Base-by-base conservation (phyloP, 768 basidiomycete genomes). In the Suillus subalutaceus region DNA sequence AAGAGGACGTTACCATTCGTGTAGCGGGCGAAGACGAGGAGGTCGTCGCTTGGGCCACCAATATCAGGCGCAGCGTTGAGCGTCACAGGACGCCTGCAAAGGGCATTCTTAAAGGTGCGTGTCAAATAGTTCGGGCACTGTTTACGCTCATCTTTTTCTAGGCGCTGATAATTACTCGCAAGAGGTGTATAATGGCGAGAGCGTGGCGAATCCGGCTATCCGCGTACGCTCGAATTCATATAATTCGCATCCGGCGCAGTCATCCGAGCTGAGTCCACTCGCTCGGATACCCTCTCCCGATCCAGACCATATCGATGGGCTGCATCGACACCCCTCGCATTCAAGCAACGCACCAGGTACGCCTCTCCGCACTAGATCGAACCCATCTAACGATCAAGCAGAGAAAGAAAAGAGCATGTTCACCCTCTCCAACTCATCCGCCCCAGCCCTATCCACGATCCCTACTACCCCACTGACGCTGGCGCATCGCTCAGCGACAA, bases 171-270 rank as follows among this genome's bases (percentile, higher is more conserved):
- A 79, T 30, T 94, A 92, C 75, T 84, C 83, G 68, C 94, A 94
- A 77, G 82, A 88, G 62, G 66, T 72, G 48, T 89, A 84, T 71
- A 77, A 86, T 59, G 66, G 76, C 41, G 87, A 87, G 59, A 70
- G 67, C 20, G 55, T 67, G 6, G 72, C 75, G 46, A 80, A 81
- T 67, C 74, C 84, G 13, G 74, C 78, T 69, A 77, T 72, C 57
- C 88, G 91, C 61, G 78, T 83, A 57, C 89, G 95, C 57, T 92
- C 94, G 56, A 96, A 96, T 77, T 97, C 95, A 26, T 92, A 95
- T 80, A 86, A 85, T 68, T 81, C 84, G 26, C 79, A 81, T 63
- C 78, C 83, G 5, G 76, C 74, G 46, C 74, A 77, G 23, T 84
- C 81, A 58, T 80, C 83, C 6, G 86, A 89, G 68, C 80, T 83